A percentile compares a stretch with the other conserved stretches of the same genome.
Evolutionary conservation across 2,329 filamentous ascomycete genomes (phyloP).

Genomic region (Dryadomyces quercus-mongolicae): DNA sequence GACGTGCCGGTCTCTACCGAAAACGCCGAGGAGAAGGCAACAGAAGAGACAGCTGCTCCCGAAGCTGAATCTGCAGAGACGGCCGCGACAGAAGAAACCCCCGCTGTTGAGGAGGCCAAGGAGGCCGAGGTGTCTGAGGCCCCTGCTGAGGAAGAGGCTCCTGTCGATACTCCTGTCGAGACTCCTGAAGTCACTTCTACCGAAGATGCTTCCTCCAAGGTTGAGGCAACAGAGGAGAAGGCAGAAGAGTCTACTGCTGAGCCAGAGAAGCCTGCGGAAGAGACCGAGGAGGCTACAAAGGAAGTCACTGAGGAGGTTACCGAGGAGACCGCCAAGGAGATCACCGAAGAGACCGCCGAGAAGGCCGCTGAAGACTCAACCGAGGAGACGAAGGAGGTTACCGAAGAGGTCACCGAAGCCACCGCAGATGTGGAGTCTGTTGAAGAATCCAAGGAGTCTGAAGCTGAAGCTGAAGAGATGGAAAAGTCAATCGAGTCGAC

Average conservation of each 20-base stretch:
- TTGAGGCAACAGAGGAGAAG: background rate
- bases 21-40: background rate
- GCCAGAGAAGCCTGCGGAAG: background rate
- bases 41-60: background rate
- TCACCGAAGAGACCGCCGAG: too few species aligned
- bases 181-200: background rate
- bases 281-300: background rate
- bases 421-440: background rate
- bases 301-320: background rate
- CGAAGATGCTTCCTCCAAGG: background rate
- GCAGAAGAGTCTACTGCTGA: background rate
- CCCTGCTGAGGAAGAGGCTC: background rate
- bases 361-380: too few species aligned
- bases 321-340: too few species aligned
- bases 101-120: background rate
- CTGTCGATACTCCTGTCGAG: background rate
- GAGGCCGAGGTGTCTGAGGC: conserved; percentile 1
- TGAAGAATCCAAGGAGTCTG: background rate
- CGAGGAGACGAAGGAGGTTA: background rate
- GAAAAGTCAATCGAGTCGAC: background rate
- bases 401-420: background rate
- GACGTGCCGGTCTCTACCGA: background rate
- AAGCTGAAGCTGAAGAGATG: background rate
- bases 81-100: background rate
- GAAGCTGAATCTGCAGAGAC: background rate